These are phyloP conservation scores for Saccharomyces pastorianus DNA, from an alignment of 1,139 yeast species.

Conservation along the genomic window DNA sequence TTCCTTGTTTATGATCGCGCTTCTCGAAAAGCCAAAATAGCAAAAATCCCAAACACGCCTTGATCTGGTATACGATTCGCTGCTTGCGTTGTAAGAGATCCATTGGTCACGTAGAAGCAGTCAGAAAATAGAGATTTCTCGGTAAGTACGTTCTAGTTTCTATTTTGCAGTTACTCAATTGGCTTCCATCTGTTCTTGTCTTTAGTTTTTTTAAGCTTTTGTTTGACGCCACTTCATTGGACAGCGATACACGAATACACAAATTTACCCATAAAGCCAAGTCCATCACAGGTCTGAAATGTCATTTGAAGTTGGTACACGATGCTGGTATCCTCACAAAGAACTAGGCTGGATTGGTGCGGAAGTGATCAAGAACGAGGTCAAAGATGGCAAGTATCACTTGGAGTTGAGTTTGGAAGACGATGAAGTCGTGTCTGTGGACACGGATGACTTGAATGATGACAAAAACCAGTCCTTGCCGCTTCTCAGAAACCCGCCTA, in stretches of 20 bases:
- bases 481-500: constrained; percentile 86
- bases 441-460: constrained; percentile 40
- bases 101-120: not conserved
- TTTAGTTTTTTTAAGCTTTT: not conserved
- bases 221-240: not conserved
- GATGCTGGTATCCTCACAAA: constrained; percentile 94
- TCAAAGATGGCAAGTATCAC: constrained; percentile 46
- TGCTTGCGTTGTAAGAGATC: not conserved
- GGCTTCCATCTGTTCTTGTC: not conserved
- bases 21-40: not conserved
- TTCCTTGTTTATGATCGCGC: not conserved
- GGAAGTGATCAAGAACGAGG: constrained; percentile 51
- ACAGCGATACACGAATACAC: not conserved
- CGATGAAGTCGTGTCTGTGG: constrained; percentile 52
- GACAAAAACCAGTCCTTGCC: constrained; percentile 41
- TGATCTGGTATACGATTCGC: not conserved
- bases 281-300: constrained; percentile 6
- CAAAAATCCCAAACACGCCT: not conserved
- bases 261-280: not conserved
- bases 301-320: constrained; percentile 36
- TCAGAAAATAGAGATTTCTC: not conserved
- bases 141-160: too few species aligned
- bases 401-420: constrained; percentile 57
- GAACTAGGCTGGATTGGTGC: constrained; percentile 89
- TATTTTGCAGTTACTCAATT: not conserved